A percentile compares a stretch with the other conserved stretches of the same genome.
phyloP scores from a whole-genome alignment of 768 basidiomycete genomes.

The Mycena capillaripes region DNA sequence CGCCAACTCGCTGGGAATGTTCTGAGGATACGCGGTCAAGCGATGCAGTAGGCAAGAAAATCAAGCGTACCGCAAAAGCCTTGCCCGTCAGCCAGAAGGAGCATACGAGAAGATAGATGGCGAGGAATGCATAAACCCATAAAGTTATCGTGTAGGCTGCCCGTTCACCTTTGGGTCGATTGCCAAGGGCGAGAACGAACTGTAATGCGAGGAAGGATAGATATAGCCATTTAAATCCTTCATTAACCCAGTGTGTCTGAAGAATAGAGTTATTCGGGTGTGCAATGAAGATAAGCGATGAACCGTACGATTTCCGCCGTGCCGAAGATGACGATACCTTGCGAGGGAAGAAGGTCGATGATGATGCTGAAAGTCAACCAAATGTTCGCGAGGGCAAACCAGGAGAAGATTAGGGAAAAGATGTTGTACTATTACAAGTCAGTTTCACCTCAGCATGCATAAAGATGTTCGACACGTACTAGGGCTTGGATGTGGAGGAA shows the following conservation, averaged over 20 bases:
- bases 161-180: constrained; percentile 81
- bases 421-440: constrained; percentile 77
- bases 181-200: constrained; percentile 60
- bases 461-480: constrained; percentile 63
- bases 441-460: neutral
- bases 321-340: constrained; percentile 75
- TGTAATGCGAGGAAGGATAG: constrained; percentile 87
- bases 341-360: constrained; percentile 83
- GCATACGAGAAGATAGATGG: constrained; percentile 89
- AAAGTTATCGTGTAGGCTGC: constrained; percentile 72
- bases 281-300: neutral
- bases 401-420: constrained; percentile 88
- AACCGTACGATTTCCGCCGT: constrained; percentile 73
- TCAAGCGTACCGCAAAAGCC: constrained; percentile 75
- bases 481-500: constrained; percentile 96
- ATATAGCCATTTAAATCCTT: constrained; percentile 89
- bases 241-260: constrained; percentile 92
- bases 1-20: constrained; percentile 65
- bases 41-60: neutral
- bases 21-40: constrained; percentile 47
- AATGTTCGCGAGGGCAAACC: constrained; percentile 93
- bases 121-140: constrained; percentile 88
- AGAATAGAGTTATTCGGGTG: neutral
- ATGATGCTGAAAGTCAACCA: constrained; percentile 98
- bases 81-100: constrained; percentile 87